Conservation (phyloP, 2,329 filamentous ascomycete genomes). For the Nannizzia gypsea region DNA sequence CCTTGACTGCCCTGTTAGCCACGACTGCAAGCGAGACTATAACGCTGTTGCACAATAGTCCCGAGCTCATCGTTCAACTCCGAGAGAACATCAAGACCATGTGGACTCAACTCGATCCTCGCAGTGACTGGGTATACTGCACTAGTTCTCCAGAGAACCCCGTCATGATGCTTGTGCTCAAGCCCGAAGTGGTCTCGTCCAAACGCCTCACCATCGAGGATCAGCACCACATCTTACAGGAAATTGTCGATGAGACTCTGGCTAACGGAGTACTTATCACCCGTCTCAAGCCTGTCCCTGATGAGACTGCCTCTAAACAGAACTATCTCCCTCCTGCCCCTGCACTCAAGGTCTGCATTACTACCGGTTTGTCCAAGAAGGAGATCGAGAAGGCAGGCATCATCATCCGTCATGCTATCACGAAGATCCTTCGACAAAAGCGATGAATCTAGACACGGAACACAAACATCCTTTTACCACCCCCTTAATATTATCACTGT, state of each 20-base stretch:
- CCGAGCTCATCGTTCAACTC: conserved; percentile 65
- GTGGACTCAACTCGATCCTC: conserved; percentile 75
- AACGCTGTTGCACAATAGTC: conserved; percentile 71
- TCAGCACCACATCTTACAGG: conserved; percentile 73
- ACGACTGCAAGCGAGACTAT: conserved; percentile 93
- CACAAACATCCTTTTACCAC: neutral
- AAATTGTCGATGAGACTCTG: conserved; percentile 87
- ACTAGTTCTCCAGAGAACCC: conserved; percentile 77
- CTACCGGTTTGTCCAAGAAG: conserved; percentile 76
- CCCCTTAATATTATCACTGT: neutral
- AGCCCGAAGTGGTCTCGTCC: conserved; percentile 64
- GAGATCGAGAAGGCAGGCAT: conserved; percentile 91
- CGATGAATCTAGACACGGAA: conserved; percentile 5
- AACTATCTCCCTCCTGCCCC: conserved; percentile 59
- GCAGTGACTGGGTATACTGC: conserved; percentile 84
- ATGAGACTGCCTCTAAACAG: conserved; percentile 54
- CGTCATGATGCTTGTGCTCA: conserved; percentile 69
- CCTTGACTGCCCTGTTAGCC: conserved; percentile 81
- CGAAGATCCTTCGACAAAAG: conserved; percentile 64
- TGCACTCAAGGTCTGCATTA: conserved; percentile 83
- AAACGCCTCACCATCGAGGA: conserved; percentile 59
- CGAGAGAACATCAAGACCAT: conserved; percentile 80
- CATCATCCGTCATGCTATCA: conserved; percentile 80
- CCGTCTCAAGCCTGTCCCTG: conserved; percentile 66
- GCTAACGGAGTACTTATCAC: conserved; percentile 84